phyloP scores from a whole-genome alignment of 129 eudicot species.

The Calendula officinalis region DNA sequence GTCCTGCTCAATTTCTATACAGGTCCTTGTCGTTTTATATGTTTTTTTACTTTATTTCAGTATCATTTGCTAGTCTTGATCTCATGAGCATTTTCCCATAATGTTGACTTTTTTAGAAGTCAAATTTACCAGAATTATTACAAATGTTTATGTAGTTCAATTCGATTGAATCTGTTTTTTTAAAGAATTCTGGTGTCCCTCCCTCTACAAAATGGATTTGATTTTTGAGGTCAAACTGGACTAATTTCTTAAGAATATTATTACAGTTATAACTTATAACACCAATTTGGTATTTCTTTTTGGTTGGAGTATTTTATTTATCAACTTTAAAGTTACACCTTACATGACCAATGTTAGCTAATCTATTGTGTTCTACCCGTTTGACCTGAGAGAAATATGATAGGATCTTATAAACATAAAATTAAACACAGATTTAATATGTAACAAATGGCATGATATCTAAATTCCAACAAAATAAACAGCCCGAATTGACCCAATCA shows the following conservation, averaged over 20 bases:
- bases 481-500: not conserved
- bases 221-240: too few species aligned
- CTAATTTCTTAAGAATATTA: slow-evolving; percentile 35
- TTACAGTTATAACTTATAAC: slow-evolving; percentile 38
- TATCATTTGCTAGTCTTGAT: slow-evolving; percentile 13
- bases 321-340: not conserved
- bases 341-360: slow-evolving; percentile 21
- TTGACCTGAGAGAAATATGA: slow-evolving; percentile 10
- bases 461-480: too few species aligned
- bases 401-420: too few species aligned
- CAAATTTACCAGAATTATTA: slow-evolving; percentile 30
- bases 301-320: too few species aligned
- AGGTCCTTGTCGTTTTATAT: slow-evolving; percentile 40
- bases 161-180: slow-evolving; percentile 40
- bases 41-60: slow-evolving; percentile 10
- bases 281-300: not conserved
- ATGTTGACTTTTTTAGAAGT: too few species aligned
- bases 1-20: slow-evolving; percentile 73
- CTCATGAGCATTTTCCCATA: slow-evolving; percentile 8
- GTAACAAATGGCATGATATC: too few species aligned
- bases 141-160: too few species aligned
- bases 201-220: too few species aligned
- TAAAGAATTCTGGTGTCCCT: slow-evolving; percentile 47
- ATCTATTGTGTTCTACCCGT: not conserved
- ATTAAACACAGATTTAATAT: too few species aligned